A percentile compares a stretch with the other conserved stretches of the same genome.
Evolutionary conservation across 805 yeast species (phyloP).

Genomic region (Candida nonsorbophila): DNA sequence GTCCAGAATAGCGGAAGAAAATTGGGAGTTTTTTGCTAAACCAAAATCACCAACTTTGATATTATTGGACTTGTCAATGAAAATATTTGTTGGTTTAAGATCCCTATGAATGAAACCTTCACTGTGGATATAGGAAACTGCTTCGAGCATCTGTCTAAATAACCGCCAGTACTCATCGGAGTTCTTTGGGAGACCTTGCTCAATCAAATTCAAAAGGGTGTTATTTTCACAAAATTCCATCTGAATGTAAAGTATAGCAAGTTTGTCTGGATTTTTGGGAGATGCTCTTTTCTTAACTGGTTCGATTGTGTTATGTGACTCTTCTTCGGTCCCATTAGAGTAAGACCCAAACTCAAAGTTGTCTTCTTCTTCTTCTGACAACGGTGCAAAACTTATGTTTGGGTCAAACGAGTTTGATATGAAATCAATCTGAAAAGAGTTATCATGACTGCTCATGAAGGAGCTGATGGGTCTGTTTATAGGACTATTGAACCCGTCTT

Average conservation of each 20-base stretch:
- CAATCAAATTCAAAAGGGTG: constrained; percentile 78
- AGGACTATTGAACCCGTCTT: constrained; percentile 6
- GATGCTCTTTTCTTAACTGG: background rate
- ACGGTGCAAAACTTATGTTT: constrained; percentile 21
- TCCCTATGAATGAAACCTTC: constrained; percentile 96
- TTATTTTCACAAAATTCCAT: constrained; percentile 99
- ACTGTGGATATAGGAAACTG: constrained; percentile 82
- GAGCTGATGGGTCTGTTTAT: constrained; percentile 7
- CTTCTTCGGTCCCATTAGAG: constrained; percentile 6
- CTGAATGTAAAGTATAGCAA: constrained; percentile 82
- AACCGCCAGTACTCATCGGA: constrained; percentile 86
- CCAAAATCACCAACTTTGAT: constrained; percentile 97
- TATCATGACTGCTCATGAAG: constrained; percentile 13
- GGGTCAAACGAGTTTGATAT: constrained; percentile 61
- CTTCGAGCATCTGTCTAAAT: constrained; percentile 83
- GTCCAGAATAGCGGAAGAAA: constrained; percentile 28
- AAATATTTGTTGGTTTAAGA: constrained; percentile 90
- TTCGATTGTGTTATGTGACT: background rate
- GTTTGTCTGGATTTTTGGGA: constrained; percentile 16
- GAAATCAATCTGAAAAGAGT: constrained; percentile 52
- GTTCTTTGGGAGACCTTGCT: constrained; percentile 60
- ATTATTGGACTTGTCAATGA: constrained; percentile 84
- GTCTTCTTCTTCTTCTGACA: constrained; percentile 15
- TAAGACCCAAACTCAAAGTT: constrained; percentile 28
- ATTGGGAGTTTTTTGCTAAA: constrained; percentile 82